Evolutionary conservation across 2,329 filamentous ascomycete species (phyloP).

Genomic region (Aureobasidium subglaciale): DNA sequence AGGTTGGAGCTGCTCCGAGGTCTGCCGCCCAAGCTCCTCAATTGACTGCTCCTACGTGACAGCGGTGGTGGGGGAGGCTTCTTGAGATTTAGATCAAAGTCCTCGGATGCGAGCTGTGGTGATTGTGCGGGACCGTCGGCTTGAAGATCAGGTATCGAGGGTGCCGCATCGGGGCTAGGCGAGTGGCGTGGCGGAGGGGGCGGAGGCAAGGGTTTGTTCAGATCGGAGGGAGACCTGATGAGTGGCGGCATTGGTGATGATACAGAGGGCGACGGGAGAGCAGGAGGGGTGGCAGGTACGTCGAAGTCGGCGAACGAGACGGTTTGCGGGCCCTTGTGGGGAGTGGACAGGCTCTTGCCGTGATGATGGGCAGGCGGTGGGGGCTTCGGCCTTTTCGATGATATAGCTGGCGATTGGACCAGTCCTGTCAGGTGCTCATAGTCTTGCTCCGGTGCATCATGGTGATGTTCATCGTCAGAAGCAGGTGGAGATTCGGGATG

Average conservation of each 20-base stretch:
- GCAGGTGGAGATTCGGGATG: slow-evolving; percentile 47
- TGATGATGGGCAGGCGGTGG: slow-evolving; percentile 68
- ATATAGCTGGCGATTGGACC: slow-evolving; percentile 23
- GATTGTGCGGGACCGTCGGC: slow-evolving; percentile 14
- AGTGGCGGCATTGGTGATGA: slow-evolving; percentile 24
- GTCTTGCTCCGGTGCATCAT: slow-evolving; percentile 36
- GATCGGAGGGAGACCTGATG: slow-evolving; percentile 39
- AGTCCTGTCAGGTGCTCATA: slow-evolving; percentile 31
- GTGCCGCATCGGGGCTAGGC: background rate
- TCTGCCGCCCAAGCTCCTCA: slow-evolving; percentile 25
- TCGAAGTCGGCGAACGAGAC: slow-evolving; percentile 29
- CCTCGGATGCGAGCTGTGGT: slow-evolving; percentile 16
- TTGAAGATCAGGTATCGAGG: background rate
- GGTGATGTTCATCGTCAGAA: slow-evolving; percentile 41
- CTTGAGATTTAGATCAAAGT: slow-evolving; percentile 27
- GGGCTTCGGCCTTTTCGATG: slow-evolving; percentile 45
- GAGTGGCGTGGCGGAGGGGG: slow-evolving; percentile 30
- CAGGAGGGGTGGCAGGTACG: slow-evolving; percentile 20
- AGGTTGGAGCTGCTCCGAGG: slow-evolving; percentile 24
- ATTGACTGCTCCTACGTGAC: slow-evolving; percentile 42
- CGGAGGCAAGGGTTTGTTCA: slow-evolving; percentile 56
- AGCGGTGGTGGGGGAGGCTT: slow-evolving; percentile 42
- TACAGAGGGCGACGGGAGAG: slow-evolving; percentile 18
- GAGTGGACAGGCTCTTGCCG: slow-evolving; percentile 55
- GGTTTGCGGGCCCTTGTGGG: slow-evolving; percentile 33